Evolutionary conservation across 2,329 filamentous ascomycete species (phyloP), one percentile per base, ranked within the genome.

Genomic region (Coleophoma crateriformis): DNA sequence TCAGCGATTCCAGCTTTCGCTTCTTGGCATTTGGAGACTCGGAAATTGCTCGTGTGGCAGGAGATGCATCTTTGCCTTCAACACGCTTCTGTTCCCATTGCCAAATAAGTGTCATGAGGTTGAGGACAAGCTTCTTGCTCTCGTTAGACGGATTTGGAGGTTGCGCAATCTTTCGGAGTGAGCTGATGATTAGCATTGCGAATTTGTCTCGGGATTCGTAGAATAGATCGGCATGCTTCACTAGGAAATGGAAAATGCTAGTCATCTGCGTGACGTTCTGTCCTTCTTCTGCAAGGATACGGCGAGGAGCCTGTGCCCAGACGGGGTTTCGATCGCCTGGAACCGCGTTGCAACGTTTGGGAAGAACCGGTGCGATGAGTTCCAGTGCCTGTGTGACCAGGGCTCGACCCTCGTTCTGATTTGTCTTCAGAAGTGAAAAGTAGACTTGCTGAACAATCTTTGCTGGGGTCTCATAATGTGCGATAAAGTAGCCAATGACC

Each of bases 381-480:
- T 99, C 94, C 41, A 99, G 74, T 5, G 92, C 92, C 65, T 99
- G 95, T 39, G 90, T 95, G 14, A 99, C 92, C 49, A 99, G 73
- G 12, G 90, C 84, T 49, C 92, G 84, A 17, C 92, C 94, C 70
- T 99, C 94, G 51, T 95, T 95, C 65, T 97, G 92, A 64, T 95
- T 95, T 1, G 92, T 91, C 67, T 90, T 88, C 20, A 99, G 72
- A 14, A 99, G 76, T 2, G 90, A 90, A 56, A 94, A 85, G 64
- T 99, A 99, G 19, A 99, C 91, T 66, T 97, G 92, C 17, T 88
- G 87, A 3, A 94, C 90, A 49, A 99, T 97, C 77, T 97, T 99
- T 12, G 88, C 79, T 0, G 94, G 95, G 0, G 94, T 97, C 60
- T 99, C 95, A 64, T 95, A 99, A 56, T 95, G 88, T 0, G 90